Evolutionary conservation across 257 asterid genomes (phyloP).

Genomic region (Solanum chmielewskii): DNA sequence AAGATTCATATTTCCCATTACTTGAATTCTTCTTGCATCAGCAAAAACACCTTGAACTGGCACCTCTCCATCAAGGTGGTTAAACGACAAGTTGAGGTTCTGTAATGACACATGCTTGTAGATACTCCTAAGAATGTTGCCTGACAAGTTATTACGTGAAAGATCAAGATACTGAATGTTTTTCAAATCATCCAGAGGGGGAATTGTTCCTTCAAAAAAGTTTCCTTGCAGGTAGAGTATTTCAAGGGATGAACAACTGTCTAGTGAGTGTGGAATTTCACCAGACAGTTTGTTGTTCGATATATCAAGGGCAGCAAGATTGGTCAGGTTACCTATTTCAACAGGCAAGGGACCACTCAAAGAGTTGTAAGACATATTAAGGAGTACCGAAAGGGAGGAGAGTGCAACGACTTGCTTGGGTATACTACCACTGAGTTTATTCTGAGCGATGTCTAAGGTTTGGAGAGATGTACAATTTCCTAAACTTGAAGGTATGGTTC

Average conservation of each 20-base stretch:
- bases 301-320: slow-evolving; percentile 25
- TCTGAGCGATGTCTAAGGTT: slow-evolving; percentile 13
- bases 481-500: slow-evolving; percentile 29
- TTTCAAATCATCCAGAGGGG: slow-evolving; percentile 11
- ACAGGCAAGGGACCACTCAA: slow-evolving; percentile 28
- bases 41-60: slow-evolving; percentile 30
- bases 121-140: slow-evolving; percentile 21
- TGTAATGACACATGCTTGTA: slow-evolving; percentile 8
- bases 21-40: slow-evolving; percentile 10
- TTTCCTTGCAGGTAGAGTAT: slow-evolving; percentile 21
- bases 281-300: slow-evolving; percentile 33
- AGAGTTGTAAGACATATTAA: slow-evolving; percentile 26
- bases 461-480: slow-evolving; percentile 24
- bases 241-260: slow-evolving; percentile 23
- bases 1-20: slow-evolving; percentile 25
- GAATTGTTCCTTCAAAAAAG: slow-evolving; percentile 23
- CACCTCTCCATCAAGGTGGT: slow-evolving; percentile 30
- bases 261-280: slow-evolving; percentile 22
- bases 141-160: slow-evolving; percentile 25
- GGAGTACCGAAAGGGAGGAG: slow-evolving; percentile 10
- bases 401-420: slow-evolving; percentile 23
- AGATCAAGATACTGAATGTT: slow-evolving; percentile 26
- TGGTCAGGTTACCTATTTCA: slow-evolving; percentile 24
- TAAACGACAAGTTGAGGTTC: slow-evolving; percentile 32
- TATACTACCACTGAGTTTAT: slow-evolving; percentile 28